phyloP scores from a whole-genome alignment of 140 eudicot species.

The Cichorium intybus region DNA sequence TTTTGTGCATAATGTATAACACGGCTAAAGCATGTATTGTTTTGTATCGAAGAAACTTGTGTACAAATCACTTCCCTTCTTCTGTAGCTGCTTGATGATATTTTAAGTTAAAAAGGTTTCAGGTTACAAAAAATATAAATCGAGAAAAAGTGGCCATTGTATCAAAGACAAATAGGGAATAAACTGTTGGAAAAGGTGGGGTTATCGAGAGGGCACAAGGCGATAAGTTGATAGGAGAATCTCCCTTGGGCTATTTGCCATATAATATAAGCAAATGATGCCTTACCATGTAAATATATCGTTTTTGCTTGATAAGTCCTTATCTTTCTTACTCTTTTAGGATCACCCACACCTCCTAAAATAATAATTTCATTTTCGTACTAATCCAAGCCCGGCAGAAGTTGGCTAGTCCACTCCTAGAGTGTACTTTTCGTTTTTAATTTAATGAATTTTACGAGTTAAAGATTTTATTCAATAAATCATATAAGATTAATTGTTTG shows the following conservation, averaged over 20 bases:
- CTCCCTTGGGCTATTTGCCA: constrained; percentile 22
- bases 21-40: too few relatives aligned
- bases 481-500: too few relatives aligned
- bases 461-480: not conserved
- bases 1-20: too few relatives aligned
- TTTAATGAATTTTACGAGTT: not conserved
- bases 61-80: too few relatives aligned
- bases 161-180: not conserved
- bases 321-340: not conserved
- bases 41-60: too few relatives aligned
- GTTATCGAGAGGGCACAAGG: constrained; percentile 1
- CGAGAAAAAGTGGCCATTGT: not conserved
- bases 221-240: constrained; percentile 54
- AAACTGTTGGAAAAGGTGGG: not conserved
- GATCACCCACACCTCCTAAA: not conserved
- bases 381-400: not conserved
- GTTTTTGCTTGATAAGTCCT: constrained; percentile 49
- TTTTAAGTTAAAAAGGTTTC: not conserved
- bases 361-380: not conserved
- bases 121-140: too few relatives aligned
- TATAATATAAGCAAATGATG: constrained; percentile 13
- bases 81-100: too few relatives aligned
- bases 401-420: too few relatives aligned
- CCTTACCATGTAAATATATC: not conserved
- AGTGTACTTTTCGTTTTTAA: too few relatives aligned